These are phyloP conservation scores for Puya raimondii DNA, from an alignment of 176 grass and related monocot genomes.

Conservation along the genomic window DNA sequence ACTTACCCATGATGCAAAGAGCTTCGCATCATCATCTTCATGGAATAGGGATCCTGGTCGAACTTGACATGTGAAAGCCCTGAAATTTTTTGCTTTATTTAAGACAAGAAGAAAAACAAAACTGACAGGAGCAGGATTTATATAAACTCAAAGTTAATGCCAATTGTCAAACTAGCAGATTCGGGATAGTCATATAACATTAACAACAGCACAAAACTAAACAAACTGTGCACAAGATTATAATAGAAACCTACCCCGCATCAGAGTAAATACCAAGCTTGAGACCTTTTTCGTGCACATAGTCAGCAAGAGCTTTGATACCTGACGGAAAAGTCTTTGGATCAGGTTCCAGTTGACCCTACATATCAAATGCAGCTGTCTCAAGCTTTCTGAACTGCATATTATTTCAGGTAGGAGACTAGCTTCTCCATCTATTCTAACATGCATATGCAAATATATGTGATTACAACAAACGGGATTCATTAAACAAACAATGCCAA, in stretches of 20 bases:
- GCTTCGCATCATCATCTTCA: conserved; percentile 63
- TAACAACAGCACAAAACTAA: neutral
- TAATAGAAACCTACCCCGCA: conserved; percentile 48
- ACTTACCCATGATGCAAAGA: conserved; percentile 92
- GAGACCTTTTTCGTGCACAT: conserved; percentile 79
- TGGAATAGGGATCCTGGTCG: conserved; percentile 77
- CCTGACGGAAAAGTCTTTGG: conserved; percentile 82
- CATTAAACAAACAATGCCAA: too few relatives aligned
- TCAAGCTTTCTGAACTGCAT: neutral
- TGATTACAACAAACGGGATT: neutral
- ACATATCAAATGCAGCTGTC: conserved; percentile 11
- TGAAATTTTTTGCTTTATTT: conserved; percentile 29
- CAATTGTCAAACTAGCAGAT: neutral
- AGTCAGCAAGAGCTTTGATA: conserved; percentile 82
- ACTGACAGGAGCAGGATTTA: neutral
- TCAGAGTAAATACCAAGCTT: conserved; percentile 97
- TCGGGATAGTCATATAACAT: neutral
- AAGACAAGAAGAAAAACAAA: neutral
- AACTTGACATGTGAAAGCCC: conserved; percentile 84
- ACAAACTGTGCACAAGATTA: neutral
- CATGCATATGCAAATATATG: neutral
- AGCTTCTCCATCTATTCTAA: neutral
- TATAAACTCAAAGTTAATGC: neutral
- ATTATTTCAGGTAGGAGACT: too few relatives aligned
- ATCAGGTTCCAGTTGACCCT: conserved; percentile 80